Base-by-base conservation (phyloP, 2,329 filamentous ascomycete species). In the Cercospora sp. region DNA sequence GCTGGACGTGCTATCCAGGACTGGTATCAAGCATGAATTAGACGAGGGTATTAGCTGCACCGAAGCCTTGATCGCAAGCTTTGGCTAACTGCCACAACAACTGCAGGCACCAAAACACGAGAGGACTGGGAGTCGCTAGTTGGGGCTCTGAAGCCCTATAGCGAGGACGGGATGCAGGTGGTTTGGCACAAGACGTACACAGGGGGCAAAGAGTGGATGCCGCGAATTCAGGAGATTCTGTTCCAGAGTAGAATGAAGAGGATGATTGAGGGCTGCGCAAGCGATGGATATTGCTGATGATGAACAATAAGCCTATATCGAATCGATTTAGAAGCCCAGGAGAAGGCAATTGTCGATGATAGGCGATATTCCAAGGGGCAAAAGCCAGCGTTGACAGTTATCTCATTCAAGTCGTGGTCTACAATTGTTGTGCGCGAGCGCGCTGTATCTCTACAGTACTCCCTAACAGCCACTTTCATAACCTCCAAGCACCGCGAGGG, bases 181-280 rank as follows among this genome's bases (percentile, higher is more conserved):
- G 18, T 43, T n/a, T 26, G 58, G 58, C 58, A 61, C 21, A 61
- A 61, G 58, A 34, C n/a, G 16, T 61, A 40, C 18, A 34, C 58
- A 13, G 37, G 58, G n/a, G 58, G 18, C 2, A 43, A 43, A 18
- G 58, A 61, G 13, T 40, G 32, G 58, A 30, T 58, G 53, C 53
- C 53, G 8, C 26, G 53, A 13, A 58, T 58, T n/a, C 37, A 43
- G 30, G 58, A 61, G 37, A 43, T 61, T 21, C 16, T 37, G 32
- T 61, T 61, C 18, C 58, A 61, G 13, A 61, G 30, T 10, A 26
- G 58, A 16, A 61, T 61, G 30, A 37, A 61, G 58, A 34, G 58
- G 34, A 61, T 61, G 58, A 40, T 61, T 16, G 53, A 58, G 9
- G 53, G 53, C 21, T 58, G 21, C 26, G 24, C 26, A 18, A 32